These are phyloP conservation scores for Flagelloscypha sp. DNA, from an alignment of 768 basidiomycete genomes.

Conservation along the genomic window DNA sequence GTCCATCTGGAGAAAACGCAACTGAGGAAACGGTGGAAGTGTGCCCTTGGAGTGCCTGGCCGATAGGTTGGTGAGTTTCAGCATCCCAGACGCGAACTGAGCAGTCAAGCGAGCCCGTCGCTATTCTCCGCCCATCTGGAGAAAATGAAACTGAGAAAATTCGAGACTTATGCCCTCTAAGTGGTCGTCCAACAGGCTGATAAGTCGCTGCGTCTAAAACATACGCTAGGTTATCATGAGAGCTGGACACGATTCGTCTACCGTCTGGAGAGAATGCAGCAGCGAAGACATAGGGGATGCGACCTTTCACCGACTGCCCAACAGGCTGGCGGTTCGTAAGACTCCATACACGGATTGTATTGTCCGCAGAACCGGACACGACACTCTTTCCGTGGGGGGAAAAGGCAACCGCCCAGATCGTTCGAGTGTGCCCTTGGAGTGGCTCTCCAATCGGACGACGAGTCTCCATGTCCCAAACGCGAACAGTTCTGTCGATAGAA, in stretches of 20 bases:
- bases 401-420: constrained; percentile 8
- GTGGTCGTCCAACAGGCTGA: not conserved
- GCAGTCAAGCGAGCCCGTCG: constrained; percentile 14
- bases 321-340: constrained; percentile 2
- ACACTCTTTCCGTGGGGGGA: constrained; percentile 10
- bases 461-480: constrained; percentile 7
- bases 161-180: constrained; percentile 5
- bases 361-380: constrained; percentile 4
- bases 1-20: constrained; percentile 23
- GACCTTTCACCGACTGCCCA: constrained; percentile 9
- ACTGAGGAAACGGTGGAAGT: constrained; percentile 12
- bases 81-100: constrained; percentile 11
- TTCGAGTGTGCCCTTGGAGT: constrained; percentile 11
- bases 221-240: constrained; percentile 13
- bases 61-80: constrained; percentile 18
- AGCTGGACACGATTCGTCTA: not conserved
- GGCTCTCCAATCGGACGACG: constrained; percentile 1
- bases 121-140: constrained; percentile 8
- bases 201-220: constrained; percentile 13
- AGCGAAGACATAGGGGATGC: constrained; percentile 10
- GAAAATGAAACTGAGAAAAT: constrained; percentile 9
- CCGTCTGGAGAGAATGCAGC: constrained; percentile 15
- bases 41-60: constrained; percentile 11
- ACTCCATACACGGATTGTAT: constrained; percentile 8
- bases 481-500: constrained; percentile 5